Evolutionary conservation across 2,329 filamentous ascomycete species (phyloP).

Genomic region (Blastomyces silverae): DNA sequence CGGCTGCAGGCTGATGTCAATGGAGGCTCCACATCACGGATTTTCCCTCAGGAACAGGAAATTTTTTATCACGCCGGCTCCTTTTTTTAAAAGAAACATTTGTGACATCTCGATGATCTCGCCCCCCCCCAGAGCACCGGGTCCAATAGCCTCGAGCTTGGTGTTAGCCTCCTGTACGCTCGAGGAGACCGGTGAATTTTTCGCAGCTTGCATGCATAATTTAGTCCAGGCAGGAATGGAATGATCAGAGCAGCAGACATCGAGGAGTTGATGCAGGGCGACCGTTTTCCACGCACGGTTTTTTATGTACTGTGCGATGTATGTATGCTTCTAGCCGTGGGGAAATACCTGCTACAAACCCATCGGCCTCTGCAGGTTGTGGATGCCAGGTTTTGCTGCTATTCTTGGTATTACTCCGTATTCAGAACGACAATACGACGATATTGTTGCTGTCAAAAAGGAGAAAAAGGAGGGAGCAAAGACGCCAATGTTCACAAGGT

Average conservation of each 20-base stretch:
- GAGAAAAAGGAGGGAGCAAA: background rate
- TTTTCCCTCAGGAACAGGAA: background rate
- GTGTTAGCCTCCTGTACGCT: background rate
- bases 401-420: too few relatives aligned
- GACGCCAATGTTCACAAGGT: background rate
- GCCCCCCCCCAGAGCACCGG: background rate
- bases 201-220: background rate
- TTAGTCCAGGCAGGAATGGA: background rate
- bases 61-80: background rate
- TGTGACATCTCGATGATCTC: background rate
- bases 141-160: background rate
- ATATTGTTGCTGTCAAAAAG: background rate
- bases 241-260: too few relatives aligned
- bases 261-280: background rate
- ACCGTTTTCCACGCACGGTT: background rate
- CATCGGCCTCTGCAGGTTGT: background rate
- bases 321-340: background rate
- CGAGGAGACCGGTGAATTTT: background rate
- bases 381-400: background rate
- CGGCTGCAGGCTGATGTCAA: constrained; percentile 11
- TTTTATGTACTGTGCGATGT: background rate
- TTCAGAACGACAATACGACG: background rate
- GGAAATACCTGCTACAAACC: background rate
- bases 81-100: background rate
- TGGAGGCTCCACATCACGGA: background rate